Evolutionary conservation across 2,329 filamentous ascomycete genomes (phyloP).

Genomic region (Leptographium galeiforme): DNA sequence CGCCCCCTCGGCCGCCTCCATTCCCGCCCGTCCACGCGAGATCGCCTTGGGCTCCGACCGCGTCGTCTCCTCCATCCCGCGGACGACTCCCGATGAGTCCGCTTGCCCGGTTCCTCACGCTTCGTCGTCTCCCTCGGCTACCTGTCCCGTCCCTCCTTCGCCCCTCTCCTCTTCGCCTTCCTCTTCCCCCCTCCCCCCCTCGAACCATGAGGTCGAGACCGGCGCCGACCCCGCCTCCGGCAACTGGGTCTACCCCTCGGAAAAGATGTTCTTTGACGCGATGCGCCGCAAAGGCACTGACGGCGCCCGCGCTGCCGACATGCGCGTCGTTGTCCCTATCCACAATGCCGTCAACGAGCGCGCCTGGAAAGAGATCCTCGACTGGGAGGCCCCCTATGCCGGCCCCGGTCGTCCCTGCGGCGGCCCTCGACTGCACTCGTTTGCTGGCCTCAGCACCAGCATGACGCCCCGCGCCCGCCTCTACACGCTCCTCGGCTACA

Average conservation of each 20-base stretch:
- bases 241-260: conserved; percentile 95
- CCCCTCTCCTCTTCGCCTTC: neutral
- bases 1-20: conserved; percentile 16
- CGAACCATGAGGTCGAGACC: conserved; percentile 68
- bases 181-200: neutral
- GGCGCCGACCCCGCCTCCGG: conserved; percentile 55
- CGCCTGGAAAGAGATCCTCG: conserved; percentile 82
- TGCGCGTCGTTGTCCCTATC: conserved; percentile 87
- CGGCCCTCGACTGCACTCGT: conserved; percentile 72
- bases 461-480: conserved; percentile 74
- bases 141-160: no score
- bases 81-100: conserved; percentile 17
- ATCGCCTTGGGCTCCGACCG: conserved; percentile 47
- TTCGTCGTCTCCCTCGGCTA: neutral
- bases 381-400: conserved; percentile 66
- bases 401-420: conserved; percentile 40
- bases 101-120: conserved; percentile 9
- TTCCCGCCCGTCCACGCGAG: neutral
- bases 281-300: conserved; percentile 84
- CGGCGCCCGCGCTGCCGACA: conserved; percentile 56
- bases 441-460: conserved; percentile 55
- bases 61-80: conserved; percentile 68
- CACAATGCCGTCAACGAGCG: conserved; percentile 98
- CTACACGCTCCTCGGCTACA: conserved; percentile 78
- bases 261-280: conserved; percentile 96